Base-by-base conservation (phyloP, 1,284 basidiomycete genomes). In the Austropuccinia psidii region DNA sequence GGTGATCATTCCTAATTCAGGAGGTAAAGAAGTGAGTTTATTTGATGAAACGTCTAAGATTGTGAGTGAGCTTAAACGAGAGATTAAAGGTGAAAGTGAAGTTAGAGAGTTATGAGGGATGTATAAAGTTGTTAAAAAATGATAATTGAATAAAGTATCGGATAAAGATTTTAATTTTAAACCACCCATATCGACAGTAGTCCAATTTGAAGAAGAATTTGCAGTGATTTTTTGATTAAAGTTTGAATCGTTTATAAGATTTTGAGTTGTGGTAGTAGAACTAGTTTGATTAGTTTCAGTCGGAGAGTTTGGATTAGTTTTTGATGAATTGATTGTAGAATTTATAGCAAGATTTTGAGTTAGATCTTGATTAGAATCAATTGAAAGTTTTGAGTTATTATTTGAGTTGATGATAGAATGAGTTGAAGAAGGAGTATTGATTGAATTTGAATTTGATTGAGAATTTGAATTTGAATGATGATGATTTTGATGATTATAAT, bases 91-190 rank as follows among this genome's bases (percentile, higher is more conserved):
- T 3, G 95, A 93, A 58, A 99, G 83, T 77, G 85, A 82, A 19
- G 88, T 85, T 73, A 99, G 86, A 41, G 87, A 85, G 80, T 99
- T 99, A 84, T 98, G 95, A 79, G 98, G 98, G 82, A 99, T 90
- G 82, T 96, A 98, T 70, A 99, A 87, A 76, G 89, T 91, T 76
- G 90, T 91, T 76, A 99, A 87, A 84, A 97, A 98, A n/a, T 87
- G 85, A 84, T 98, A 98, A 41, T 96, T 84, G 75, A 89, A 90
- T 60, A 90, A 88, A 15, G 87, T 87, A 13, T 87, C 82, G 33
- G 93, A 90, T 62, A 99, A 84, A 77, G 90, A 93, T 85, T 95
- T 95, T 80, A 98, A 87, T 76, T 88, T 87, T 75, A 97, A 88
- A 4, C 95, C 95, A 73, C 96, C 95, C 87, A 99, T 93, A 82